phyloP scores from a whole-genome alignment of 2,329 filamentous ascomycete genomes.

The Dendrostoma leiphaemia region DNA sequence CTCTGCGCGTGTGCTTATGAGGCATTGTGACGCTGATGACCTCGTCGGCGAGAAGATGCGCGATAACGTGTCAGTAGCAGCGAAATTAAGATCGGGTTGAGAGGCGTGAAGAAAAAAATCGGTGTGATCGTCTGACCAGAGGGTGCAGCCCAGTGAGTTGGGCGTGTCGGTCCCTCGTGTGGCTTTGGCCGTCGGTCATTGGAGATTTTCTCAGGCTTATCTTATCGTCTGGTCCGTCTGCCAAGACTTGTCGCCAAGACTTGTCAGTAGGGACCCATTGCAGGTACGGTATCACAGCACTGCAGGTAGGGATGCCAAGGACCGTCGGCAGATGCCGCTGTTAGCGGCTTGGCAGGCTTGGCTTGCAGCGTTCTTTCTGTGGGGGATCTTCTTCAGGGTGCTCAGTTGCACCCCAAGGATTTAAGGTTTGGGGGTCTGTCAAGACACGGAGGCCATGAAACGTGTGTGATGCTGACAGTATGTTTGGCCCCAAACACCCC shows the following conservation, averaged over 20 bases:
- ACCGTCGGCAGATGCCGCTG: neutral
- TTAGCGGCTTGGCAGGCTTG: neutral
- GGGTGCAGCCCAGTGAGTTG: neutral
- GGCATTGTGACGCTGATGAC: constrained; percentile 58
- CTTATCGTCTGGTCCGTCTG: too few species aligned
- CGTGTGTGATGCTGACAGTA: neutral
- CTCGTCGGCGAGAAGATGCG: neutral
- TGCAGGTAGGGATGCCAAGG: neutral
- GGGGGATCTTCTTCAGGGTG: too few species aligned
- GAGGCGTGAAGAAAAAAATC: neutral
- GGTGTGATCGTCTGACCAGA: neutral
- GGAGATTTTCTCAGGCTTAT: neutral
- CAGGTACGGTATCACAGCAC: too few species aligned
- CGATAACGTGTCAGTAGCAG: neutral
- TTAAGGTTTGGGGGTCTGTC: neutral
- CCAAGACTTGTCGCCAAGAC: too few species aligned
- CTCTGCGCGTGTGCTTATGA: constrained; percentile 78
- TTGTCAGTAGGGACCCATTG: too few species aligned
- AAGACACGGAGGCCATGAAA: neutral
- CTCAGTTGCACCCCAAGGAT: too few species aligned
- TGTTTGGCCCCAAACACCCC: neutral
- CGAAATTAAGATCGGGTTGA: neutral
- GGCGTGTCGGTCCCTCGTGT: neutral
- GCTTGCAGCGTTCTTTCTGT: too few species aligned
- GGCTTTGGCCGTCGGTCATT: neutral